Percentiles rank a stretch among this genome's conserved stretches.
phyloP scores from a whole-genome alignment of 1,139 yeast species.

The Debaryomyces sp. region DNA sequence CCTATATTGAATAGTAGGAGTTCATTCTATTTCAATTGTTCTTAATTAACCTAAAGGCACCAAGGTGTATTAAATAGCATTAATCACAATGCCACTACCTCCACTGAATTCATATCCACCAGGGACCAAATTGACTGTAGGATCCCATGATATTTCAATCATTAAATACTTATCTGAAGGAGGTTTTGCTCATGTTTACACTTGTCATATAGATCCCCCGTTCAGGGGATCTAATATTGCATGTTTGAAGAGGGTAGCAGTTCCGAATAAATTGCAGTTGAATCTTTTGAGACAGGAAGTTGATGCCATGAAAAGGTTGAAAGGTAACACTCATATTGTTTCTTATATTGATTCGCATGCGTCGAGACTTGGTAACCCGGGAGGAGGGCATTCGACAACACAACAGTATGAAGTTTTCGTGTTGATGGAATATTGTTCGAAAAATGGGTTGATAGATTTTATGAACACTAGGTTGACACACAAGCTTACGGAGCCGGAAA shows the following conservation, averaged over 20 bases:
- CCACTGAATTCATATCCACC: constrained; percentile 64
- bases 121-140: constrained; percentile 65
- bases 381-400: constrained; percentile 27
- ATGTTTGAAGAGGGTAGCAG: constrained; percentile 75
- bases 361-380: constrained; percentile 49
- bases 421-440: constrained; percentile 88
- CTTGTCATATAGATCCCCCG: constrained; percentile 59
- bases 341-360: constrained; percentile 95
- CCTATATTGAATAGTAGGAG: not conserved
- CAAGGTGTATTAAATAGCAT: not conserved
- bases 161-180: constrained; percentile 68
- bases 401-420: constrained; percentile 84
- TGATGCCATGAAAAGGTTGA: constrained; percentile 78
- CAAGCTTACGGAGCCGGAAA: constrained; percentile 80
- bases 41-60: not conserved
- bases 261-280: constrained; percentile 71
- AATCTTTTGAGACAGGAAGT: constrained; percentile 75
- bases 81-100: constrained; percentile 25
- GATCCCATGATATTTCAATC: constrained; percentile 60
- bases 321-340: constrained; percentile 79
- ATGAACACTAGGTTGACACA: constrained; percentile 90
- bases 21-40: not conserved
- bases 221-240: constrained; percentile 52
- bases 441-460: constrained; percentile 86
- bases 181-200: constrained; percentile 80